These are phyloP conservation scores for Serendipita sp. DNA, from an alignment of 768 basidiomycete genomes.

Conservation along the genomic window DNA sequence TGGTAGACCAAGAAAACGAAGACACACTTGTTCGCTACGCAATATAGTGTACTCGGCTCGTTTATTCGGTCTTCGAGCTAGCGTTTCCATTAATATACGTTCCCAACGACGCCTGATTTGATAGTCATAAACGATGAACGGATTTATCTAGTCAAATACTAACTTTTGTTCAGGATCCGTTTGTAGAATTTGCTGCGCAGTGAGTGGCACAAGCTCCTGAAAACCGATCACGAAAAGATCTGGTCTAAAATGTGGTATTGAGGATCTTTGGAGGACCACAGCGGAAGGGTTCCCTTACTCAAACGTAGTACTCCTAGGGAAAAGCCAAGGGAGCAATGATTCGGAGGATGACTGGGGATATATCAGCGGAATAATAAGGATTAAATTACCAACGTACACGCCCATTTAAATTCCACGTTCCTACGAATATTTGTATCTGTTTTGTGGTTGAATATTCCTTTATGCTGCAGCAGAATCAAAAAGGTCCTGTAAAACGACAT, in stretches of 20 bases:
- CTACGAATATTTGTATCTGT: conserved; percentile 59
- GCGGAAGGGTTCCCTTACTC: conserved; percentile 28
- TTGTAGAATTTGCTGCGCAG: conserved; percentile 93
- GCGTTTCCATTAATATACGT: conserved; percentile 55
- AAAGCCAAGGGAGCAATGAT: conserved; percentile 78
- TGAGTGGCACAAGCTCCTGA: conserved; percentile 94
- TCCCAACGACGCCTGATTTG: conserved; percentile 77
- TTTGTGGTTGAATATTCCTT: conserved; percentile 72
- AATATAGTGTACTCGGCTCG: conserved; percentile 66
- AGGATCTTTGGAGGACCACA: background rate
- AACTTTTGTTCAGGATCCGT: conserved; percentile 87
- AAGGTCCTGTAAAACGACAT: background rate
- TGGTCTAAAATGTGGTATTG: conserved; percentile 32
- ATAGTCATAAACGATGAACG: background rate
- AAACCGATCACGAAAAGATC: conserved; percentile 86
- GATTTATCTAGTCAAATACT: conserved; percentile 8
- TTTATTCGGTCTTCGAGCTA: conserved; percentile 53
- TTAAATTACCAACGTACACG: conserved; percentile 30
- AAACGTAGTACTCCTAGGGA: conserved; percentile 39
- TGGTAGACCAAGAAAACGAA: background rate
- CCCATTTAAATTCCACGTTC: conserved; percentile 96
- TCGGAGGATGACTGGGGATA: conserved; percentile 50
- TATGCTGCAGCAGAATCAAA: conserved; percentile 27
- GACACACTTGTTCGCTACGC: conserved; percentile 73
- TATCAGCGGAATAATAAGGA: conserved; percentile 3